phyloP scores from a whole-genome alignment of 495 filamentous ascomycete genomes.

The Penicillium riverlandense region DNA sequence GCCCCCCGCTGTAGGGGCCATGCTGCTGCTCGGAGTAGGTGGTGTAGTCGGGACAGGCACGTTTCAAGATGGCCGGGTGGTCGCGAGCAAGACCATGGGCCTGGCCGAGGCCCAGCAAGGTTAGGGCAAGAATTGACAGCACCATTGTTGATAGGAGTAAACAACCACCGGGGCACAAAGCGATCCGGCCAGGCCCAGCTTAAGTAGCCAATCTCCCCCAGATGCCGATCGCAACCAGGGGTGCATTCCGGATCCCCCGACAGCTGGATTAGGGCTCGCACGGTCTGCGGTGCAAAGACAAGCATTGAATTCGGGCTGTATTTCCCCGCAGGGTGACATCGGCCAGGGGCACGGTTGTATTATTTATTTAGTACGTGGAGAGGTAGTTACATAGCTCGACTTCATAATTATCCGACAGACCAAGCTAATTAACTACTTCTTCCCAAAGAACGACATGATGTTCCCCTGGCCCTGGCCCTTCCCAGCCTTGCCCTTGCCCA shows the following conservation, averaged over 20 bases:
- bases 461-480: conserved; percentile 66
- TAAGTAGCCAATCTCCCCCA: not conserved
- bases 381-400: too few species aligned
- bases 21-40: conserved; percentile 39
- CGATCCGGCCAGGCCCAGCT: too few species aligned
- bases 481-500: conserved; percentile 51
- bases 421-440: conserved; percentile 55
- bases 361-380: not conserved
- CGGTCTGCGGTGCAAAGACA: too few species aligned
- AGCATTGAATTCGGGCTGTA: too few species aligned
- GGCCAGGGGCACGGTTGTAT: conserved; percentile 10
- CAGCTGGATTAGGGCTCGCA: not conserved
- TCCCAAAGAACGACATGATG: conserved; percentile 92
- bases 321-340: conserved; percentile 15
- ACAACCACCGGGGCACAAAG: not conserved
- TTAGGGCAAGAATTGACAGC: not conserved
- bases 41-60: conserved; percentile 45
- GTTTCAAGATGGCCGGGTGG: conserved; percentile 24
- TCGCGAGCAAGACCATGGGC: conserved; percentile 20
- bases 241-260: conserved; percentile 2
- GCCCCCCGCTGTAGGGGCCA: conserved; percentile 70
- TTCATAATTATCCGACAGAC: too few species aligned
- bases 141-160: not conserved
- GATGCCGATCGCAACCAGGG: conserved; percentile 18
- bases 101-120: conserved; percentile 15